Conservation (phyloP, 169 alveolate genomes). For the Plasmodium chabaudi region DNA sequence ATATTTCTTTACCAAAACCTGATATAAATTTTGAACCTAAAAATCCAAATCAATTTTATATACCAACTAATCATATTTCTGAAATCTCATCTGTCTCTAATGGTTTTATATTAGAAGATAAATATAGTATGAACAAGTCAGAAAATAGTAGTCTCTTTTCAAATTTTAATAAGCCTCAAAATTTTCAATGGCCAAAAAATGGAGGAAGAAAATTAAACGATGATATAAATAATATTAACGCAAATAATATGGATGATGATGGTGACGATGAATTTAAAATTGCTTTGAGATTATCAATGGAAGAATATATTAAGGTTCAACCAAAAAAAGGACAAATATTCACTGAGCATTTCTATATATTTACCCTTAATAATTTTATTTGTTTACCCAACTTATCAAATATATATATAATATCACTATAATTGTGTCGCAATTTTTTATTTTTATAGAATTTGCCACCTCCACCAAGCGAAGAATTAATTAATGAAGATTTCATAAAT, state of each 20-base stretch:
- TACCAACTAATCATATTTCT: conserved; percentile 41
- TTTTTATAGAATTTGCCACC: conserved; percentile 47
- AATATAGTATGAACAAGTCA: conserved; percentile 1
- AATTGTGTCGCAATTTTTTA: background rate
- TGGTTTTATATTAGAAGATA: conserved; percentile 53
- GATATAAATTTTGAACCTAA: conserved; percentile 58
- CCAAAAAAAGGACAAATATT: background rate
- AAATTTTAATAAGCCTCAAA: conserved; percentile 7
- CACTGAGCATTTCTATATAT: background rate
- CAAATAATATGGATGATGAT: conserved; percentile 42
- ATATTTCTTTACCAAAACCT: conserved; percentile 68
- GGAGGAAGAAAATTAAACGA: conserved; percentile 72
- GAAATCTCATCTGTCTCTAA: conserved; percentile 35
- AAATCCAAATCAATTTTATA: conserved; percentile 67
- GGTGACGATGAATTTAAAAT: conserved; percentile 63
- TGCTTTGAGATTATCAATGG: conserved; percentile 59
- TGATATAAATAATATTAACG: conserved; percentile 1
- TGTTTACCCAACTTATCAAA: no score
- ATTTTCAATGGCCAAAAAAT: conserved; percentile 71
- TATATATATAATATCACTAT: background rate
- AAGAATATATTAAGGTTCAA: conserved; percentile 64
- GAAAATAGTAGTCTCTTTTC: conserved; percentile 18
- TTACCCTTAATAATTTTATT: no score
- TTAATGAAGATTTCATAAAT: conserved; percentile 36
- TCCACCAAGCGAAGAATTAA: conserved; percentile 33